phyloP scores from a whole-genome alignment of 805 yeast species.

The Candida maltosa region DNA sequence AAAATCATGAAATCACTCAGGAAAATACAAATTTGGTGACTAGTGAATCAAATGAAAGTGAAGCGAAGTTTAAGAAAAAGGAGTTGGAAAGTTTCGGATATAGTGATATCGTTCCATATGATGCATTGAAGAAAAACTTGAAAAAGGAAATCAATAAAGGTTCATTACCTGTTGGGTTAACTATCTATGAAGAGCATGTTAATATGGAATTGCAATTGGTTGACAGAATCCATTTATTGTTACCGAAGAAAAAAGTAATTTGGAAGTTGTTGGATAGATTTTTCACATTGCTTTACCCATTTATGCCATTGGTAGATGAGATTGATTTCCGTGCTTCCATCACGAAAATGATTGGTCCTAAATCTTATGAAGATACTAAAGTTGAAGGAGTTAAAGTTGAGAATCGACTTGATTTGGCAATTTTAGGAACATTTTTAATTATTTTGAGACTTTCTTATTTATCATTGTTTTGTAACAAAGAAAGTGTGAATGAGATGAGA shows the following conservation, averaged over 20 bases:
- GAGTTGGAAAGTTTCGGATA: conserved; percentile 33
- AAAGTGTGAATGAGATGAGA: conserved; percentile 24
- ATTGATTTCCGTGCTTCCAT: conserved; percentile 27
- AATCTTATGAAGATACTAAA: conserved; percentile 20
- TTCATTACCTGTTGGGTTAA: conserved; percentile 27
- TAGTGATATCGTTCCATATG: conserved; percentile 30
- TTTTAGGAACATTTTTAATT: conserved; percentile 37
- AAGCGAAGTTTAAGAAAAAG: conserved; percentile 25
- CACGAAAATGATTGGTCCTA: conserved; percentile 30
- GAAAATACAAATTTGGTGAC: conserved; percentile 21
- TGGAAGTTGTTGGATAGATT: conserved; percentile 42
- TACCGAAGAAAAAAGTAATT: conserved; percentile 37
- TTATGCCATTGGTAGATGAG: conserved; percentile 46
- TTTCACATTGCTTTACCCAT: conserved; percentile 44
- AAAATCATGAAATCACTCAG: conserved; percentile 15
- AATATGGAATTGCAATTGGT: conserved; percentile 27
- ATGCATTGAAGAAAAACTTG: conserved; percentile 15
- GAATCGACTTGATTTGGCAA: conserved; percentile 38
- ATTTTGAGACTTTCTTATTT: conserved; percentile 41
- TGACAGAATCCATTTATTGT: conserved; percentile 27
- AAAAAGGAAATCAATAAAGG: conserved; percentile 13
- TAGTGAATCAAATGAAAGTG: conserved; percentile 13
- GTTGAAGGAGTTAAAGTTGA: conserved; percentile 26
- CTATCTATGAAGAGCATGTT: conserved; percentile 29
- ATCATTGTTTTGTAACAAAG: conserved; percentile 32